Evolutionary conservation across 2,329 filamentous ascomycete genomes (phyloP).

Genomic region (Alternaria rosae): DNA sequence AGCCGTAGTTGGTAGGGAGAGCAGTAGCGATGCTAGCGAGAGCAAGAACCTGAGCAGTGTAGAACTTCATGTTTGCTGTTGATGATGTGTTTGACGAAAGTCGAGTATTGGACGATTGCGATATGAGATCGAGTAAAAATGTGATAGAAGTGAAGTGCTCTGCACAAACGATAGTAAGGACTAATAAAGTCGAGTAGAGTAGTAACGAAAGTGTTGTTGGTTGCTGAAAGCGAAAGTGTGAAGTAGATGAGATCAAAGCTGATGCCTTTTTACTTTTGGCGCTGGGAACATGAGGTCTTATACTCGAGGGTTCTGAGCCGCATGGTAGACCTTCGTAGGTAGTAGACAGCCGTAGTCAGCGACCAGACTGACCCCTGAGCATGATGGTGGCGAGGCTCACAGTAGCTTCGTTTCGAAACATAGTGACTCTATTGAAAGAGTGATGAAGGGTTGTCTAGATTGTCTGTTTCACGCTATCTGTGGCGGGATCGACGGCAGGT

Average conservation of each 20-base stretch:
- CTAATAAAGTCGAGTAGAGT: background rate
- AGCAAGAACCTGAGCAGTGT: constrained; percentile 9
- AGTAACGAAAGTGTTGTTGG: background rate
- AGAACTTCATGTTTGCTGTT: constrained; percentile 16
- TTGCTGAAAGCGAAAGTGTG: constrained; percentile 10
- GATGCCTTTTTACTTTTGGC: constrained; percentile 11
- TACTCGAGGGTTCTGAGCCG: constrained; percentile 1
- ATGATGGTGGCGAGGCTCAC: constrained; percentile 1
- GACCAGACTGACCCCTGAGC: background rate
- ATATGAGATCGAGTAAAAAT: background rate
- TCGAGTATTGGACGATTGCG: background rate
- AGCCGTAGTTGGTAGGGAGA: constrained; percentile 9
- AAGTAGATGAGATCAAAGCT: constrained; percentile 3
- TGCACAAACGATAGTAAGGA: constrained; percentile 10
- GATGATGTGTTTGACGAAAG: background rate
- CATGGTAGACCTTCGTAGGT: background rate
- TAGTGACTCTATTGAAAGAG: background rate
- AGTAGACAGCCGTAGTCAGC: background rate
- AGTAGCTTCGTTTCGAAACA: constrained; percentile 13
- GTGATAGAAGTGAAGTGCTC: constrained; percentile 2
- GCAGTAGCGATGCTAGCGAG: constrained; percentile 9
- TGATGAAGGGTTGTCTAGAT: constrained; percentile 8
- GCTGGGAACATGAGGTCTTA: constrained; percentile 6
- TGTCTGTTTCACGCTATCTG: background rate
- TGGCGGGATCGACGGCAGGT: constrained; percentile 4